A percentile compares a stretch with the other conserved stretches of the same genome.
phyloP scores from a whole-genome alignment of 345 rosid species.

The Lumnitzera littorea region DNA sequence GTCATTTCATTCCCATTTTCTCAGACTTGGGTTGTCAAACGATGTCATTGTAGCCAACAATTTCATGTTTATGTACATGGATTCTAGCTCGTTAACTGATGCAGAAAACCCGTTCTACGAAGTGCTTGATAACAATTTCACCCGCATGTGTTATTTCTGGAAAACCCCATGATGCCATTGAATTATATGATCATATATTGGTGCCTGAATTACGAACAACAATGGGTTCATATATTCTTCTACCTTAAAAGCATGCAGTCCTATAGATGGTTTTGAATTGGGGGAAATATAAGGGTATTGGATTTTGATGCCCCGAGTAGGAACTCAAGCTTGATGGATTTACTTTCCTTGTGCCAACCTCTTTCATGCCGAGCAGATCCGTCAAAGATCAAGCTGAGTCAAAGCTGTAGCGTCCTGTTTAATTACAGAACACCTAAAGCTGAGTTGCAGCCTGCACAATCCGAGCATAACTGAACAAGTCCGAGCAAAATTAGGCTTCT shows the following conservation, averaged over 20 bases:
- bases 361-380: too few species aligned
- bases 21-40: constrained; percentile 29
- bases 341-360: constrained; percentile 45
- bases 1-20: constrained; percentile 32
- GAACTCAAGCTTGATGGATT: constrained; percentile 49
- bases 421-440: too few species aligned
- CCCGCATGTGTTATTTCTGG: constrained; percentile 34
- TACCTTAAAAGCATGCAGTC: constrained; percentile 56
- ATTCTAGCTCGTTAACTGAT: constrained; percentile 19
- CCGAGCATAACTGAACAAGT: too few species aligned
- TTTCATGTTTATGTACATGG: constrained; percentile 36
- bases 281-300: constrained; percentile 37
- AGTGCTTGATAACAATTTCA: constrained; percentile 45
- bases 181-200: constrained; percentile 33
- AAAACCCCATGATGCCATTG: constrained; percentile 35
- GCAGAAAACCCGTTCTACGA: constrained; percentile 54
- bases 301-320: constrained; percentile 34
- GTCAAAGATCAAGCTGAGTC: too few species aligned
- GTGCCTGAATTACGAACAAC: constrained; percentile 26
- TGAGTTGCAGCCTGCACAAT: too few species aligned
- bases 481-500: too few species aligned
- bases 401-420: too few species aligned
- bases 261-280: constrained; percentile 41
- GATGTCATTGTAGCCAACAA: constrained; percentile 38
- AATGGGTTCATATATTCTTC: constrained; percentile 62